Evolutionary conservation across 805 yeast species (phyloP).

Genomic region (Kluyveromyces wickerhamii): DNA sequence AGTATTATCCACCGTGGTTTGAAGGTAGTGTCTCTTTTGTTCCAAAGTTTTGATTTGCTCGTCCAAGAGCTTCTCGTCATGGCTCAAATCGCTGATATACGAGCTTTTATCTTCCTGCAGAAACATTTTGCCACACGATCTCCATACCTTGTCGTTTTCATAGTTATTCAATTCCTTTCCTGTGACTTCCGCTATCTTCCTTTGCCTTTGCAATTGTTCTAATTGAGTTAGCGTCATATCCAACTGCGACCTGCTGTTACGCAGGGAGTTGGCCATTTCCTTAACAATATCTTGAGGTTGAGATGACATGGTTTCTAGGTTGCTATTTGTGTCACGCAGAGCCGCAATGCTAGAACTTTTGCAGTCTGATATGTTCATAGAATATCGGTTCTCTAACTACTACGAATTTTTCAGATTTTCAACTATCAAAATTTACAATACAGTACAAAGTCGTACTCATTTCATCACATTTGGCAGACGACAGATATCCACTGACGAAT

Average conservation of each 20-base stretch:
- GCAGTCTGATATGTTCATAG: no score
- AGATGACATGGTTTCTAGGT: no score
- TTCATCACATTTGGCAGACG: no score
- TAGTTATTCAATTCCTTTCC: slow-evolving; percentile 45
- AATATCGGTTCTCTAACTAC: no score
- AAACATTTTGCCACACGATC: slow-evolving; percentile 77
- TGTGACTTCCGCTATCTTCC: slow-evolving; percentile 48
- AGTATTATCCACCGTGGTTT: slow-evolving; percentile 71
- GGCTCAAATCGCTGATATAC: slow-evolving; percentile 41
- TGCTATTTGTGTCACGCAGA: no score
- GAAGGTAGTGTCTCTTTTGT: slow-evolving; percentile 65
- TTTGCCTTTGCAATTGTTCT: slow-evolving; percentile 24
- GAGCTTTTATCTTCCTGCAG: slow-evolving; percentile 33
- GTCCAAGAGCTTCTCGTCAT: slow-evolving; percentile 44
- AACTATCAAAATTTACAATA: no score
- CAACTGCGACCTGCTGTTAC: slow-evolving; percentile 24
- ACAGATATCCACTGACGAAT: no score
- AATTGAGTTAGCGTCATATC: slow-evolving; percentile 26
- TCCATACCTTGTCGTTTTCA: slow-evolving; percentile 57
- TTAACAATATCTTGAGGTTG: slow-evolving; percentile 6
- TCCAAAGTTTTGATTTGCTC: slow-evolving; percentile 54
- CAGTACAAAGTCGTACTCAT: no score
- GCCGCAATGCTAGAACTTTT: no score
- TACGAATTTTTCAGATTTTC: no score
- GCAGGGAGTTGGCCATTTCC: slow-evolving; percentile 24